Conservation (phyloP, 2,329 filamentous ascomycete genomes). For the Bipolaris bicolor region DNA sequence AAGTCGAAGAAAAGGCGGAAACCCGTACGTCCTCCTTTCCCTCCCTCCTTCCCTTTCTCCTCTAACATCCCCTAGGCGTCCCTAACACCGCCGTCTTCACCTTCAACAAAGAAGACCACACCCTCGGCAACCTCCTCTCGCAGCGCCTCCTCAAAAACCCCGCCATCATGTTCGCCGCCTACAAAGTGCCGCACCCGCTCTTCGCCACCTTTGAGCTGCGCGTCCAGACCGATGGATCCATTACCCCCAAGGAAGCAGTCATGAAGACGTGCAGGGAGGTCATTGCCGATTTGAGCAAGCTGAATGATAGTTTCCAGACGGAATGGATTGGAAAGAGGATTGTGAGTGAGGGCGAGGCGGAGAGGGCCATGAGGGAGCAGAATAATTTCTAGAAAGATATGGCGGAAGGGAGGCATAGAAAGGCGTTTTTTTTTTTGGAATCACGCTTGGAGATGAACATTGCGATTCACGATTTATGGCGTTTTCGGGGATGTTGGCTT, state of each 20-base stretch:
- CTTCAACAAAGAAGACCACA: conserved; percentile 96
- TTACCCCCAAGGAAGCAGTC: conserved; percentile 89
- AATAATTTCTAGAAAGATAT: conserved; percentile 33
- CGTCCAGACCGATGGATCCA: conserved; percentile 86
- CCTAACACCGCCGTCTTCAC: conserved; percentile 95
- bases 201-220: conserved; percentile 69
- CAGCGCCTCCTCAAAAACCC: conserved; percentile 83
- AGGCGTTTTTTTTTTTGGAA: too few relatives aligned
- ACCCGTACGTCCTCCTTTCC: conserved; percentile 66
- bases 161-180: conserved; percentile 88
- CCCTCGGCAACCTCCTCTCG: conserved; percentile 86
- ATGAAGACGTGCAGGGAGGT: conserved; percentile 80
- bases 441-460: too few relatives aligned
- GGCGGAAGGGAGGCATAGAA: too few relatives aligned
- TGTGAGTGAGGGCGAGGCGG: conserved; percentile 44
- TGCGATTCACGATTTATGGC: too few relatives aligned
- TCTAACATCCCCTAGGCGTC: conserved; percentile 66
- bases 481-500: too few relatives aligned
- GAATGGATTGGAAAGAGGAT: conserved; percentile 60
- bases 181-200: conserved; percentile 68
- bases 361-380: conserved; percentile 40
- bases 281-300: conserved; percentile 77
- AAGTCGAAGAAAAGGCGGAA: conserved; percentile 86
- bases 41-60: neutral
- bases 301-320: conserved; percentile 88